A percentile compares a stretch with the other conserved stretches of the same genome.
Evolutionary conservation across 352 stramenopile genomes (phyloP).

Genomic region (Pythium brassicae): DNA sequence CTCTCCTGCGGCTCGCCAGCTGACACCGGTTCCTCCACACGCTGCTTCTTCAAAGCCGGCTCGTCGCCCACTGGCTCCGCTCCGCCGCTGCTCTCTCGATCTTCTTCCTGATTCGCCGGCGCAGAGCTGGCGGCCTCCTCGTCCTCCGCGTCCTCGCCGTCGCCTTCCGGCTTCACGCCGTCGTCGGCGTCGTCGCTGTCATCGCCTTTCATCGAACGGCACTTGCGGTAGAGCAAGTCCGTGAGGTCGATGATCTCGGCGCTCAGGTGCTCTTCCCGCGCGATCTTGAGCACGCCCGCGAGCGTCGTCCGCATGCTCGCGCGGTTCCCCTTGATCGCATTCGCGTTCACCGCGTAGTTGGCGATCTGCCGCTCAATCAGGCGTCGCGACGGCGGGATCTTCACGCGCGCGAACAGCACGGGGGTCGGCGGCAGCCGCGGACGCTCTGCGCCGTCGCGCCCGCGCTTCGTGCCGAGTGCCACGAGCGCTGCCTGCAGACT

Average conservation of each 20-base stretch:
- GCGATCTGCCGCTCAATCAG: conserved; percentile 69
- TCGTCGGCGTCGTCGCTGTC: conserved; percentile 11
- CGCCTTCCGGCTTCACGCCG: conserved; percentile 23
- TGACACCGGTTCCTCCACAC: conserved; percentile 8
- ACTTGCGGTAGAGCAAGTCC: conserved; percentile 52
- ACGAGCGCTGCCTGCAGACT: conserved; percentile 41
- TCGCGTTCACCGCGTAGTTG: conserved; percentile 59
- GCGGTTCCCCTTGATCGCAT: conserved; percentile 41
- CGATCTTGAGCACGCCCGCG: conserved; percentile 51
- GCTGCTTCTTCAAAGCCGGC: conserved; percentile 32
- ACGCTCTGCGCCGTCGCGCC: conserved; percentile 13
- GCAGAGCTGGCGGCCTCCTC: too few species aligned
- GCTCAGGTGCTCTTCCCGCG: conserved; percentile 52
- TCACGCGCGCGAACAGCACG: conserved; percentile 44
- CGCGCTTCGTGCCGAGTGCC: conserved; percentile 47
- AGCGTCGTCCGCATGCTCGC: conserved; percentile 45
- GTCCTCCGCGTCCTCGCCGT: conserved; percentile 20
- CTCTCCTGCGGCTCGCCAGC: neutral
- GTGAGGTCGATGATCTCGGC: conserved; percentile 49
- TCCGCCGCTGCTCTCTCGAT: conserved; percentile 12
- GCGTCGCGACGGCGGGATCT: conserved; percentile 58
- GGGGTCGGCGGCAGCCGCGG: conserved; percentile 29
- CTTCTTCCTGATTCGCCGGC: too few species aligned
- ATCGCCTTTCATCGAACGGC: conserved; percentile 40
- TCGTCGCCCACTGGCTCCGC: conserved; percentile 26